These are phyloP conservation scores for Aspergillus glaucus DNA, from an alignment of 2,329 filamentous ascomycete genomes.

Conservation along the genomic window DNA sequence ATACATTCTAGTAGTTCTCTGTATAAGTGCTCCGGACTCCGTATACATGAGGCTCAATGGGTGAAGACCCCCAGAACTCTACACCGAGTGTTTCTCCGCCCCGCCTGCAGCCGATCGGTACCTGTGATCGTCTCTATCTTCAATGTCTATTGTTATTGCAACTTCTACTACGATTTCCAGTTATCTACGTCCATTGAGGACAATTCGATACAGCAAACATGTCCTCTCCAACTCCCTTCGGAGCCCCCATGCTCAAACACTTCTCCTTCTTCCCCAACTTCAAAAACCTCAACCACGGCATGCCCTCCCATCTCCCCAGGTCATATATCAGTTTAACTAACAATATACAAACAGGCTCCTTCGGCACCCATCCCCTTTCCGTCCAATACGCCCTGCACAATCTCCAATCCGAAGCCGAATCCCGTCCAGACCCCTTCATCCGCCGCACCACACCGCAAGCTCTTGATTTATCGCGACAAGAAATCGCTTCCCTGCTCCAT, in stretches of 20 bases:
- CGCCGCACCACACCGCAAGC: conserved; percentile 58
- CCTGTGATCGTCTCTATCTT: no score
- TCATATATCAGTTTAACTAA: conserved; percentile 1
- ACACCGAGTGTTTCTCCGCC: no score
- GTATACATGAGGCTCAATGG: no score
- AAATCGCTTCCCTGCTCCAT: conserved; percentile 61
- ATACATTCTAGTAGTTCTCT: no score
- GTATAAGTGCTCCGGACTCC: no score
- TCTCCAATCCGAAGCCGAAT: conserved; percentile 64
- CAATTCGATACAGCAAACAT: not conserved
- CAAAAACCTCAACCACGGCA: conserved; percentile 73
- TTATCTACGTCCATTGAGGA: not conserved
- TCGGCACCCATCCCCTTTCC: conserved; percentile 63
- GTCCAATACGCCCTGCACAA: conserved; percentile 55
- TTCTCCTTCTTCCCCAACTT: conserved; percentile 66
- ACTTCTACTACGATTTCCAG: no score
- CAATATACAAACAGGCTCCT: conserved; percentile 50
- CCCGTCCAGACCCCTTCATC: conserved; percentile 68
- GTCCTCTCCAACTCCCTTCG: conserved; percentile 37
- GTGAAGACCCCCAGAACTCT: no score
- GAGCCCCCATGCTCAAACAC: conserved; percentile 52
- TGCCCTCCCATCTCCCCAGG: conserved; percentile 7
- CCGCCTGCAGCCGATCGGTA: no score
- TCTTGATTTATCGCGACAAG: conserved; percentile 59
- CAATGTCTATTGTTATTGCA: no score